Base-by-base conservation (phyloP, 495 filamentous ascomycete species). In the Elasticomyces elasticus region DNA sequence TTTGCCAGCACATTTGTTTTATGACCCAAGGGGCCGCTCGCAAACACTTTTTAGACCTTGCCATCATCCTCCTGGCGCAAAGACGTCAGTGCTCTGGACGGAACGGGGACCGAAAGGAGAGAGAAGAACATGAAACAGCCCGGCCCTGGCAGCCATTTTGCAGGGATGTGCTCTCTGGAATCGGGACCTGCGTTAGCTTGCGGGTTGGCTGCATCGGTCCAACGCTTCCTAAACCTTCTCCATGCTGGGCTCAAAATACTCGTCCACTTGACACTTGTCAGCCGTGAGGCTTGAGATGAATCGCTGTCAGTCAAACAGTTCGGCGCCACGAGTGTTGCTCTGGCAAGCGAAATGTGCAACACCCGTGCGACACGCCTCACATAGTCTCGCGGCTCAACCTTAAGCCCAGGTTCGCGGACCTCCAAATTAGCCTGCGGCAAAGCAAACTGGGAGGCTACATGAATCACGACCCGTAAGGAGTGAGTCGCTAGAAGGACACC, bases 31-130 rank as follows among this genome's bases (percentile, higher is more conserved):
- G 48, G 48, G 48, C 28, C 17, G 5, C 30, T 37, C 48, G 33
- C 48, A 51, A 51, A 51, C 48, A 51, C 48, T 51, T 51, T 38
- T 38, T 51, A 19, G n/a, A 40, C 17, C 30, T 11, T 9, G 13
- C 20, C 31, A 24, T 26, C 33, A 40, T 19, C 48, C 9, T 47
- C 47, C 47, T 31, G 47, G 47, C 26, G 13, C 26, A 27, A 27
- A 50, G 47, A 50, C 48, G 48, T 51, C 48, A 51, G 48, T 51
- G 48, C 48, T 51, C 30, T 51, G 26, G 25, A 25, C 44, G 20
- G 44, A 28, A 28, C 9, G 25, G 44, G 44, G 44, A 31, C n/a
- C 12, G 45, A 31, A 49, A 45, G 42, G 42, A 45, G 42, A 45
- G 20, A 45, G 7, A 9, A 9, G 17, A 19, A 22, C 11, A 17